These are phyloP conservation scores for Tulasnella sp. DNA, from an alignment of 768 basidiomycete genomes.

Conservation along the genomic window DNA sequence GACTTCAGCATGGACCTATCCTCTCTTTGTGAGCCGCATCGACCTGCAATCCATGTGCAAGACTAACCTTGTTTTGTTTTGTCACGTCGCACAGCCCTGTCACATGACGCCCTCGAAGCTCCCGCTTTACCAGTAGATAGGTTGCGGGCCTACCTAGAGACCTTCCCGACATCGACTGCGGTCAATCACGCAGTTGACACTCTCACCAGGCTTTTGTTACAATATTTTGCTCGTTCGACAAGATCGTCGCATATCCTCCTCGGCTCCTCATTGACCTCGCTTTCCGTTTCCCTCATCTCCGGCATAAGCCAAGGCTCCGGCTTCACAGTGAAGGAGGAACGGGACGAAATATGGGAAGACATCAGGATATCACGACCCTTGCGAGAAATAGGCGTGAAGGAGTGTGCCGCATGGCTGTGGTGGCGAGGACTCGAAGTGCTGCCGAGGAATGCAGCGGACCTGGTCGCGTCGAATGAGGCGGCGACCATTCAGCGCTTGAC, in stretches of 20 bases:
- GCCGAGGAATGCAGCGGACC: not conserved
- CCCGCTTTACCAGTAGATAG: conserved; percentile 23
- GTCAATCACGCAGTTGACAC: conserved; percentile 45
- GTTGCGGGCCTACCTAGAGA: conserved; percentile 43
- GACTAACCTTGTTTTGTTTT: conserved; percentile 11
- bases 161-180: conserved; percentile 67
- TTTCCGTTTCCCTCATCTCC: conserved; percentile 64
- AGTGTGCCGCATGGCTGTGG: conserved; percentile 67
- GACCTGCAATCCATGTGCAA: not conserved
- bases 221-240: conserved; percentile 49
- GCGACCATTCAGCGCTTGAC: conserved; percentile 57
- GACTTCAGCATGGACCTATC: conserved; percentile 38
- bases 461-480: conserved; percentile 3
- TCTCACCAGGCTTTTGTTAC: conserved; percentile 54
- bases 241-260: conserved; percentile 65
- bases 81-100: conserved; percentile 20
- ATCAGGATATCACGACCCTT: conserved; percentile 57
- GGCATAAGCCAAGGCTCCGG: conserved; percentile 68
- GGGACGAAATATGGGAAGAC: conserved; percentile 55
- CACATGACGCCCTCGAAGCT: conserved; percentile 7
- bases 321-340: conserved; percentile 54
- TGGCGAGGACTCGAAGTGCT: conserved; percentile 50
- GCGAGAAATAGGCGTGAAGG: conserved; percentile 64
- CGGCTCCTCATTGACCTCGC: conserved; percentile 66
- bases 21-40: conserved; percentile 37